Base-by-base conservation (phyloP, 192 early-diverging fungal species). In the Lobosporangium transversale region DNA sequence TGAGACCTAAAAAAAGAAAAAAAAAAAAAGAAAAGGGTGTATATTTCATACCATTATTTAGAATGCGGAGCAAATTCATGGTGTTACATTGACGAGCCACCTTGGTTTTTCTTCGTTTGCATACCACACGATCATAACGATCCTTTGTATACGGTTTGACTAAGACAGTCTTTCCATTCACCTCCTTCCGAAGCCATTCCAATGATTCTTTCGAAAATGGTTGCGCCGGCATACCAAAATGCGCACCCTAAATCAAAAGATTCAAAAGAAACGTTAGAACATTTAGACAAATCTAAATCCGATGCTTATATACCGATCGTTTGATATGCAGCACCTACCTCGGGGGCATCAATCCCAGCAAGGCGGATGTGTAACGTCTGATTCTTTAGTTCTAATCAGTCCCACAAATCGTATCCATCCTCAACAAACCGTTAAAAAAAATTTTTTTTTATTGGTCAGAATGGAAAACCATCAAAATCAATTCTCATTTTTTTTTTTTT, bases 331-430 rank as follows among this genome's bases (percentile, higher is more conserved):
- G n/a, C n/a, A n/a, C n/a, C 58, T 78, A 83, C 85, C 79, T 91
- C 90, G 1, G 90, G 90, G 1, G 90, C 90, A 74, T 91, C 90
- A 0, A 91, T 84, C 12, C 90, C 90, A 40, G 90, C 88, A 32
- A 91, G 56, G 17, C 90, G 83, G 23, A 91, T 79, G 53, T 86
- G 80, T 10, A 91, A 81, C 27, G 90, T 89, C 57, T 88, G 79
- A 23, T 88, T 80, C 69, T 82, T 84, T 8, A 86, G 67, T 14
- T 81, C 82, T 86, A 62, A 27, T 50, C 48, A 42, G 17, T 42
- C 9, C 26, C 9, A 30, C 4, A 10, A n/a, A n/a, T n/a, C n/a
- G n/a, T n/a, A n/a, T n/a, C n/a, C n/a, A n/a, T n/a, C n/a, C n/a
- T n/a, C n/a, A n/a, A n/a, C n/a, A n/a, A n/a, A n/a, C n/a, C n/a